These are phyloP conservation scores for Kluyveromyces sp. DNA, from an alignment of 1,139 yeast species.

Conservation along the genomic window DNA sequence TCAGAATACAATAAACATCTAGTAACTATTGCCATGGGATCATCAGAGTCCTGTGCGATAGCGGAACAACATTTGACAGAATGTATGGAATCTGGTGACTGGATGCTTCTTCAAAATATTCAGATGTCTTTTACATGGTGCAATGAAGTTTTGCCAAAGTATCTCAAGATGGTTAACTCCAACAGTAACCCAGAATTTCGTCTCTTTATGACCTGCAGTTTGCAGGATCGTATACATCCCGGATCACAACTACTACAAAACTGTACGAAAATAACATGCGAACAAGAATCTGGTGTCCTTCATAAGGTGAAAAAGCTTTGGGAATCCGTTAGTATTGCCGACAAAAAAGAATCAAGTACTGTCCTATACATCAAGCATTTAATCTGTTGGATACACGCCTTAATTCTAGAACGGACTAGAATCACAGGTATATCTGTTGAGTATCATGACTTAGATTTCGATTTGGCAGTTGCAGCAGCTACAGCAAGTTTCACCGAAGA, in stretches of 20 bases:
- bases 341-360: neutral
- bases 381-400: conserved; percentile 6
- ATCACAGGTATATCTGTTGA: neutral
- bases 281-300: conserved; percentile 56
- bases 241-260: conserved; percentile 38
- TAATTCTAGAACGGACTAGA: conserved; percentile 3
- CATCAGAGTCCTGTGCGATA: conserved; percentile 53
- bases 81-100: conserved; percentile 40
- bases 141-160: conserved; percentile 28
- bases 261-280: conserved; percentile 33
- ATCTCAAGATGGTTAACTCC: conserved; percentile 11
- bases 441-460: conserved; percentile 5
- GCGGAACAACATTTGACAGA: conserved; percentile 50
- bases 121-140: conserved; percentile 69
- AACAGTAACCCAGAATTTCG: conserved; percentile 12
- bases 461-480: conserved; percentile 3
- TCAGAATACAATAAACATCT: conserved; percentile 27
- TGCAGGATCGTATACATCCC: conserved; percentile 38
- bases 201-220: conserved; percentile 21
- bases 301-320: conserved; percentile 40
- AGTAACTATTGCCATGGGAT: conserved; percentile 63
- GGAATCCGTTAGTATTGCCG: conserved; percentile 16
- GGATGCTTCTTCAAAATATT: conserved; percentile 74
- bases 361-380: conserved; percentile 3
- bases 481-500: neutral